These are phyloP conservation scores for Gamsiella multidivaricata DNA, from an alignment of 192 early-diverging fungal genomes.

Conservation along the genomic window DNA sequence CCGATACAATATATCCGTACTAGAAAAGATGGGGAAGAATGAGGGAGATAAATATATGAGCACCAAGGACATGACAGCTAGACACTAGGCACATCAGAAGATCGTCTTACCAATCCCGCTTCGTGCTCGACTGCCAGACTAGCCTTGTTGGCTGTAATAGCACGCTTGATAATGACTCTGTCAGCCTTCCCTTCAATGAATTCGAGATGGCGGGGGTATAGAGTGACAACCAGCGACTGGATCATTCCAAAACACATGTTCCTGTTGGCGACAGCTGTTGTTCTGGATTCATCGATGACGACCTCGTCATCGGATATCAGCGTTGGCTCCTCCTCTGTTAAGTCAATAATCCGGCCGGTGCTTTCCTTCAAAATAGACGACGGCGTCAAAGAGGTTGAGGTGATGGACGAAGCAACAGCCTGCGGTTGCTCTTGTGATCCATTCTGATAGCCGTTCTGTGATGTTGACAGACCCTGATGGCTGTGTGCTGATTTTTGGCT, in stretches of 20 bases:
- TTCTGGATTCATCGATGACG: conserved; percentile 48
- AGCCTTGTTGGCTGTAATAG: conserved; percentile 39
- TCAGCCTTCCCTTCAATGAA: conserved; percentile 42
- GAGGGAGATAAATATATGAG: too few relatives aligned
- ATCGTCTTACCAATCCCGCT: conserved; percentile 20
- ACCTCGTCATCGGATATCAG: conserved; percentile 43
- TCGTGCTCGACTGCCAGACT: conserved; percentile 46
- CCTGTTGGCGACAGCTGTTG: conserved; percentile 46
- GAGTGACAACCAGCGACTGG: conserved; percentile 34
- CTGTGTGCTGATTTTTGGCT: not conserved
- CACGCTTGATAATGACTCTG: conserved; percentile 36
- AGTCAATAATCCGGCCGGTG: conserved; percentile 22
- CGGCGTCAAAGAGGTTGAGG: conserved; percentile 9
- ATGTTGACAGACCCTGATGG: not conserved
- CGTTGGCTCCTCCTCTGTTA: conserved; percentile 37
- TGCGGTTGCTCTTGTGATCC: conserved; percentile 3
- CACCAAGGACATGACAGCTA: too few relatives aligned
- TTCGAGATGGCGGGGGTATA: conserved; percentile 50
- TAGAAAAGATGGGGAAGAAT: conserved; percentile 1
- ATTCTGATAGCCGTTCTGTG: not conserved
- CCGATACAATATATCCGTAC: conserved; percentile 53
- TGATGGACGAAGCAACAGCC: not conserved
- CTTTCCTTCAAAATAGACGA: conserved; percentile 8
- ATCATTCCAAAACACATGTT: conserved; percentile 58
- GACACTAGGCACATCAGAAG: too few relatives aligned